Base-by-base conservation (phyloP, 495 filamentous ascomycete genomes). In the Xylaria palmicola region DNA sequence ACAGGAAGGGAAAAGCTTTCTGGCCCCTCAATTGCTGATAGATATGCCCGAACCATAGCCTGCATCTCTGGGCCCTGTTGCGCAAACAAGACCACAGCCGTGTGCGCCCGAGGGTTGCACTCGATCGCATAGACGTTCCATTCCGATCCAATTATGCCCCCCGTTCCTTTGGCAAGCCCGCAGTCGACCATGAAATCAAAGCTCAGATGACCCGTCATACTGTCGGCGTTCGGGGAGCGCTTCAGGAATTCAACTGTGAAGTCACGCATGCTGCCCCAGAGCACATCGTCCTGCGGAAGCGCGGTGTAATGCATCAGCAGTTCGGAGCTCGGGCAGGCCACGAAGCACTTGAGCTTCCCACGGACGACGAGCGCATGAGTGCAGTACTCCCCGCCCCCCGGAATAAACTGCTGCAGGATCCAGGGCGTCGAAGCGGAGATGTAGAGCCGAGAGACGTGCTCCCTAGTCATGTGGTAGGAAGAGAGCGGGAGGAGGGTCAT, bases 391-490 rank as follows among this genome's bases (percentile, higher is more conserved):
- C 79, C 77, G 3, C 62, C 63, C 0, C 88, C 84, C 3, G 74
- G 67, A 34, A 85, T 81, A 65, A 81, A 88, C 64, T 91, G 83
- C 68, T 92, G 86, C 48, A 93, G 66, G 27, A 90, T 71, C 85
- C 86, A 91, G 0, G 88, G 87, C 4, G 68, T 75, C 1, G 81
- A 73, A 9, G 77, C n/a, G 6, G 45, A 44, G 41, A 90, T 86
- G 12, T 76, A 65, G 4, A 91, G 75, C 27, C 75, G 65, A 39
- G 79, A 81, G 37, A 91, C 62, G 43, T 83, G 73, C 1, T 74
- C 64, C 56, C 79, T 79, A 0, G 87, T 91, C 59, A 81, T 76
- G 41, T 72, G 78, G 3, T 77, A 41, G 0, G 83, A 83, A 5
- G 76, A 63, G 8, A 76, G 79, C 0, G 90, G 88, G 13, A 90